Evolutionary conservation across 495 filamentous ascomycete species (phyloP), one percentile per base, ranked within the genome.

Genomic region (Aspergillus diversus): DNA sequence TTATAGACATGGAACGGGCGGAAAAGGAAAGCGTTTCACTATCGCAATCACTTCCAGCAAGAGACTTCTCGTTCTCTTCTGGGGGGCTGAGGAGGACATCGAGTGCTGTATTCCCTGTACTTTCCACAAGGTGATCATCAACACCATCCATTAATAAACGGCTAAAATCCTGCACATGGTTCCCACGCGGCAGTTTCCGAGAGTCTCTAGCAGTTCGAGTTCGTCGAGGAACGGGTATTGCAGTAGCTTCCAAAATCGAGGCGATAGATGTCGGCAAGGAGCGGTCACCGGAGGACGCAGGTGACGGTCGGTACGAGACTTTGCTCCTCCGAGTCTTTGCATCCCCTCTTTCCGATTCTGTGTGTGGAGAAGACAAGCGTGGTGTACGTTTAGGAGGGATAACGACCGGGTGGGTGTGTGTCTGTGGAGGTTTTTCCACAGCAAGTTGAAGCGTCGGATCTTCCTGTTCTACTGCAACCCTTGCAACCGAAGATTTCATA

Each of bases 1-100:
- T 86, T 16, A 75, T 83, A 31, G 86, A 90, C 32, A 81, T 68
- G 11, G 87, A 87, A 33, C 79, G 76, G 1, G 73, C 67, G 1
- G 84, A 88, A 15, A 69, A 77, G 9, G 69, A 71, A 9, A 71
- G 66, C 9, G 71, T 60, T 21, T 76, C 79, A 16, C 69, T 61
- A n/a, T 77, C 79, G 6, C 66, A 72, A n/a, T 82, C 77, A 55
- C 76, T 77, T 34, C 59, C 73, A 33, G 66, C 54, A 5, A 72
- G 56, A 16, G 68, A 66, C 37, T 68, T 70, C 7, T 80, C 77
- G n/a, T 61, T 63, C 5, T 81, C 75, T n/a, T 80, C 76, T 0
- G 80, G 81, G 6, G 81, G 79, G 33, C 77, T 81, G 33, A 85
- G 72, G 4, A 85, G 66, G 33, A 81, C 60, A 46, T 81, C 80